Evolutionary conservation across 1,284 basidiomycete genomes (phyloP), one percentile per base, ranked within the genome.

Genomic region (Ceratobasidium papillatum): DNA sequence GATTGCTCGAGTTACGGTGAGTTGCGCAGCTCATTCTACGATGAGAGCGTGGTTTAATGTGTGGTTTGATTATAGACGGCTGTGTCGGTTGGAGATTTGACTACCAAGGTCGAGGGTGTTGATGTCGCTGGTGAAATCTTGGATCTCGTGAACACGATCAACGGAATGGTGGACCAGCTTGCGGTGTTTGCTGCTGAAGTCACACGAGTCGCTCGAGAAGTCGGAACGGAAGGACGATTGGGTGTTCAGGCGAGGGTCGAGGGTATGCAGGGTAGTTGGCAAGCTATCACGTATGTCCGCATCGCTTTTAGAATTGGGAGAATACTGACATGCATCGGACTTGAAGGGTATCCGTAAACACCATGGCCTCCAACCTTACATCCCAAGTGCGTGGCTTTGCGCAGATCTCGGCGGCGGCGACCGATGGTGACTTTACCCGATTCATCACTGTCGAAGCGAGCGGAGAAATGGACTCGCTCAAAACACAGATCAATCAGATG

Each of bases 401-500:
- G 0, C 97, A 99, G 83, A 99, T 99, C 80, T 97, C 95, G 0
- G 96, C 97, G 0, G 98, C 98, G 0, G 98, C 98, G 17, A 99
- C 97, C 85, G 97, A 99, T 81, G 98, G 98, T 76, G 98, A 99
- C 84, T 99, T 99, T 84, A 97, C 95, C 25, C 90, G 96, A 25
- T 99, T 99, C 86, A 99, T 99, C 85, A 99, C 98, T 19, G 97
- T 99, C 81, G 97, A 99, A 81, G 98, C 97, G 0, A 93, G 91
- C 74, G 98, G 98, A 74, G 98, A 99, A 84, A 99, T 99, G 98
- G 97, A 99, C 84, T 96, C 94, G 76, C 88, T 99, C 84, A 99
- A 99, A 88, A 99, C 95, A 4, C 98, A 99, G 85, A 98, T 98
- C 86, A 97, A 98, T 81, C 95, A 98, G 83, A 99, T 99, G 97